Percentiles rank a stretch among this genome's conserved stretches.
These are phyloP conservation scores for Macrolepiota fuliginosa DNA, from an alignment of 768 basidiomycete species.

Conservation along the genomic window DNA sequence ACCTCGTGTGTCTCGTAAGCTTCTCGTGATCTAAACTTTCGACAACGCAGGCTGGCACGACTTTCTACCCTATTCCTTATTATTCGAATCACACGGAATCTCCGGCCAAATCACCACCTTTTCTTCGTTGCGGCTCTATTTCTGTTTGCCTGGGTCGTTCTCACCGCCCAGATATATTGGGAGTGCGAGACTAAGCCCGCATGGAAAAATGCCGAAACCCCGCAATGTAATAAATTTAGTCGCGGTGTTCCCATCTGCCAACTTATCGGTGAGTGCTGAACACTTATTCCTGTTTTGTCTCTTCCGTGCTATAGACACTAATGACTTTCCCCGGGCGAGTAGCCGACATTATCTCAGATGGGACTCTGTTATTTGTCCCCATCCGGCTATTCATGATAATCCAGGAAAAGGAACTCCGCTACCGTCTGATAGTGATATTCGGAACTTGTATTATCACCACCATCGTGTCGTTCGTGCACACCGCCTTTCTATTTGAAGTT, in stretches of 20 bases:
- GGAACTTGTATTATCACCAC: slow-evolving; percentile 52
- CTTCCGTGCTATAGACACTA: not conserved
- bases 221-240: not conserved
- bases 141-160: slow-evolving; percentile 27
- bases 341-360: slow-evolving; percentile 49
- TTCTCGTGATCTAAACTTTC: not conserved
- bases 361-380: slow-evolving; percentile 42
- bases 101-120: not conserved
- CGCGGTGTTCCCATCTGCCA: not conserved
- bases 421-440: slow-evolving; percentile 47
- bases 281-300: not conserved
- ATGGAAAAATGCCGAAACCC: not conserved
- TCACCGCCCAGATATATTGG: slow-evolving; percentile 44
- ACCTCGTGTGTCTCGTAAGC: not conserved
- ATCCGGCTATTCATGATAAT: slow-evolving; percentile 42
- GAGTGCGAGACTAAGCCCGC: slow-evolving; percentile 33
- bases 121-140: slow-evolving; percentile 27
- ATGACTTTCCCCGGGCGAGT: not conserved
- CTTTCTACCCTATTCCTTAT: slow-evolving; percentile 36
- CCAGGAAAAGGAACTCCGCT: slow-evolving; percentile 34
- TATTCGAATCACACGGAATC: slow-evolving; percentile 43
- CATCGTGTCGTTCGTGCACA: slow-evolving; percentile 43
- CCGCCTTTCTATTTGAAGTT: slow-evolving; percentile 33
- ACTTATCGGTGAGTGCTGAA: not conserved
- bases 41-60: not conserved